Evolutionary conservation across 176 grass and related monocot species (phyloP), one percentile per base, ranked within the genome.

Genomic region (Paspalum vaginatum): DNA sequence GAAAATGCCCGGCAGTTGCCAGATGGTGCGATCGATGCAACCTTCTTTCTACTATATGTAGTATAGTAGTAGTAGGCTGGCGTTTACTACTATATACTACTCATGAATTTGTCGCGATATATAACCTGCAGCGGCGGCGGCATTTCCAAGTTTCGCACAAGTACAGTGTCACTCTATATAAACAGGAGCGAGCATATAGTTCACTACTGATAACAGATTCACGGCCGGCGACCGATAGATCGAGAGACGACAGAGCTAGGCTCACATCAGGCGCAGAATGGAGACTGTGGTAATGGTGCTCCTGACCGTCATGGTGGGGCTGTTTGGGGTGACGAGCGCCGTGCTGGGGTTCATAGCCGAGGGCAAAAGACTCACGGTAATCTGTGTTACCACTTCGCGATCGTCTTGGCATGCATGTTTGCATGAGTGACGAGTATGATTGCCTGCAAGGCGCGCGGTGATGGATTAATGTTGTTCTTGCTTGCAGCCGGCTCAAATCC

Each of bases 271-370:
- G 27, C 3, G 22, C 45, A 37, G 46, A 18, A 83, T 87, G 79
- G 65, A 82, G 55, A 39, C 11, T 42, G 5, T 6, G 3, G 25
- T 8, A 18, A 15, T 62, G 13, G 1, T 78, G 5, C 0, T 71
- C 8, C 13, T 49, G 8, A 10, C 39, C 9, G 18, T 18, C 7
- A 39, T 82, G 54, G 79, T 77, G 10, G 73, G 38, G n/a, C 38
- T 83, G 13, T 18, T 83, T 0, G 79, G 72, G 40, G 10, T 83
- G 46, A 27, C 9, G 5, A 83, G 85, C 40, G 72, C 73, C 47
- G 73, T 82, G 32, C 72, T 87, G 16, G 85, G 72, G 6, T 82
- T 87, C 85, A 61, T 75, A 3, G 85, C 85, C 37, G 85, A 70
- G 72, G 4, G 1, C 18, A 57, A n/a, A 10, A 87, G 8, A 13